Conservation (phyloP, 208 protist species). For the Porcisia hertigi region DNA sequence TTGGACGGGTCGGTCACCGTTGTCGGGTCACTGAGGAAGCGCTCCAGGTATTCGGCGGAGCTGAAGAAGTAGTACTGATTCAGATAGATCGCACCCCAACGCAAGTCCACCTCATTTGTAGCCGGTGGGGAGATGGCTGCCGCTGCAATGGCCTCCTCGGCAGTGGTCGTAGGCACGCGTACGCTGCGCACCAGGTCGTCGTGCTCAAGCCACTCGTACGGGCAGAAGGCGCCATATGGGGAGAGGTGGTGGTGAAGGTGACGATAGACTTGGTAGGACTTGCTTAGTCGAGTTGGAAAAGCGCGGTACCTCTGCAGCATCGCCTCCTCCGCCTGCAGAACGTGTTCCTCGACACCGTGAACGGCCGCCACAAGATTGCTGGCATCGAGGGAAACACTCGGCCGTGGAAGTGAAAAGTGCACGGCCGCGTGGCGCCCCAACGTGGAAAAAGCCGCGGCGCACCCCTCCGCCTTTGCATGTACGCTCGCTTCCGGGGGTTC, state of each 20-base stretch:
- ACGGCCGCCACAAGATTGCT: constrained; percentile 61
- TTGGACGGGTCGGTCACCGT: constrained; percentile 51
- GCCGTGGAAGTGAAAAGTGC: constrained; percentile 29
- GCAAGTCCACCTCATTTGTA: constrained; percentile 15
- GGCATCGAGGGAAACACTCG: constrained; percentile 34
- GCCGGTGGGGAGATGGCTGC: not conserved
- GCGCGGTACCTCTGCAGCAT: constrained; percentile 39
- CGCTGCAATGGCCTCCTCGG: not conserved
- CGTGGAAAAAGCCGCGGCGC: not conserved
- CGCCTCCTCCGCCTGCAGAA: constrained; percentile 33
- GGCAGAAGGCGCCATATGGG: constrained; percentile 79
- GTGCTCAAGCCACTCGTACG: constrained; percentile 77
- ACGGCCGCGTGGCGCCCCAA: constrained; percentile 28
- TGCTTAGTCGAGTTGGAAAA: constrained; percentile 58
- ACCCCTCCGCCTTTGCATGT: not conserved
- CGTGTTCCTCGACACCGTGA: constrained; percentile 53
- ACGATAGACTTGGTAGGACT: constrained; percentile 42
- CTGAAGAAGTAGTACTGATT: constrained; percentile 84
- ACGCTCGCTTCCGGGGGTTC: not conserved
- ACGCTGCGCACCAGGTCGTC: constrained; percentile 49
- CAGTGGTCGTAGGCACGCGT: not conserved
- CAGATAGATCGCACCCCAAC: constrained; percentile 57
- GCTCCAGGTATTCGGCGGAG: constrained; percentile 42
- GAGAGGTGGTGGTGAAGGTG: constrained; percentile 50
- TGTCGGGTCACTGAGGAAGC: constrained; percentile 66